A percentile compares a stretch with the other conserved stretches of the same genome.
Evolutionary conservation across 805 yeast species (phyloP).

Genomic region (Candida cerambycidarum): DNA sequence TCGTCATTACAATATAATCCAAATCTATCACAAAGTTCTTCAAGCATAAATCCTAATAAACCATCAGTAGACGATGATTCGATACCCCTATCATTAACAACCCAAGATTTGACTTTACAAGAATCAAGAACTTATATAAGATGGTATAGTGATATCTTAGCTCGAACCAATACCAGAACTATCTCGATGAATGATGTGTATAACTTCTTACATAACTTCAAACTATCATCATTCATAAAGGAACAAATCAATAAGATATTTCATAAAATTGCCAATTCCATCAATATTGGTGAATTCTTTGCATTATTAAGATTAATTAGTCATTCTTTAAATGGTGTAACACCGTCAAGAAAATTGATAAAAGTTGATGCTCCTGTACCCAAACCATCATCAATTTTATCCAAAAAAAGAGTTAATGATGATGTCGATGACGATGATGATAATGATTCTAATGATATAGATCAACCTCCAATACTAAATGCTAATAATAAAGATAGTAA

Average conservation of each 20-base stretch:
- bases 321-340: conserved; percentile 57
- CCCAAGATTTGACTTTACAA: conserved; percentile 67
- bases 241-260: conserved; percentile 53
- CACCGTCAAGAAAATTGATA: conserved; percentile 57
- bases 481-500: conserved; percentile 26
- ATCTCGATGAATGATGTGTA: conserved; percentile 78
- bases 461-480: background rate
- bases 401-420: conserved; percentile 55
- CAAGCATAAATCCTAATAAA: background rate
- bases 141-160: conserved; percentile 87
- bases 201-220: conserved; percentile 75
- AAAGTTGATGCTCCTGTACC: conserved; percentile 64
- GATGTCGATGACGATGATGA: conserved; percentile 32
- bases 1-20: conserved; percentile 1
- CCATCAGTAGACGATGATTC: conserved; percentile 30
- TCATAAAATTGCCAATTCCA: conserved; percentile 49
- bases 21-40: background rate
- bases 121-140: conserved; percentile 85
- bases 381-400: conserved; percentile 73
- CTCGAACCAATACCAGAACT: conserved; percentile 65
- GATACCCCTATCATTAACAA: conserved; percentile 64
- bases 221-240: conserved; percentile 51
- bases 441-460: conserved; percentile 15
- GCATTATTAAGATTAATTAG: conserved; percentile 79
- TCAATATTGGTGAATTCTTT: conserved; percentile 89